Conservation (phyloP, 2,329 filamentous ascomycete genomes). For the Celoporthe dispersa region DNA sequence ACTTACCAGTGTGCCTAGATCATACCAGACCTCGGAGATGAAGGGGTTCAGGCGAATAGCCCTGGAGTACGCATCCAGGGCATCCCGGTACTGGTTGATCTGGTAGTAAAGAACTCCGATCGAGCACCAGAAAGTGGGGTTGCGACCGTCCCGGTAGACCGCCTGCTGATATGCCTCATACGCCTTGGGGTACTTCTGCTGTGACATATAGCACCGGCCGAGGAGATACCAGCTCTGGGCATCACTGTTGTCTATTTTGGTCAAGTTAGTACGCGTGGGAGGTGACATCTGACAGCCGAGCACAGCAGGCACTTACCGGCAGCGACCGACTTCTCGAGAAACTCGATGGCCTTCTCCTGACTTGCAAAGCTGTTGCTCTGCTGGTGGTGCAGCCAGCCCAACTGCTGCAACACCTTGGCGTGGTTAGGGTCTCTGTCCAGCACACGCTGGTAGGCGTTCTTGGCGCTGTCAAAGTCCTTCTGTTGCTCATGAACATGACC, state of each 20-base stretch:
- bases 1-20: constrained; percentile 89
- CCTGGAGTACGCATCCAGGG: constrained; percentile 94
- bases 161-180: constrained; percentile 99
- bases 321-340: constrained; percentile 92
- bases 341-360: constrained; percentile 96
- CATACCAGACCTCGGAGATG: constrained; percentile 99
- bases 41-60: constrained; percentile 96
- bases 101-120: constrained; percentile 99
- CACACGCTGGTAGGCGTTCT: constrained; percentile 89
- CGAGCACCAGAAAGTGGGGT: constrained; percentile 99
- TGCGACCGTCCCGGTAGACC: constrained; percentile 95
- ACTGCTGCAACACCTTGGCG: constrained; percentile 95
- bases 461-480: constrained; percentile 95
- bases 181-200: constrained; percentile 97
- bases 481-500: constrained; percentile 98
- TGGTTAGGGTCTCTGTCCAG: constrained; percentile 94
- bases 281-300: neutral
- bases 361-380: constrained; percentile 89
- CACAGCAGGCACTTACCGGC: constrained; percentile 67
- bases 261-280: constrained; percentile 35
- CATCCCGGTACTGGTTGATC: constrained; percentile 99
- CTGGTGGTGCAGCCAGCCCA: constrained; percentile 97
- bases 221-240: constrained; percentile 99
- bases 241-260: constrained; percentile 77
- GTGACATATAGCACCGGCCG: constrained; percentile 98